Evolutionary conservation across 2,329 filamentous ascomycete species (phyloP), one percentile per base, ranked within the genome.

Genomic region (Fusarium sublunatum): DNA sequence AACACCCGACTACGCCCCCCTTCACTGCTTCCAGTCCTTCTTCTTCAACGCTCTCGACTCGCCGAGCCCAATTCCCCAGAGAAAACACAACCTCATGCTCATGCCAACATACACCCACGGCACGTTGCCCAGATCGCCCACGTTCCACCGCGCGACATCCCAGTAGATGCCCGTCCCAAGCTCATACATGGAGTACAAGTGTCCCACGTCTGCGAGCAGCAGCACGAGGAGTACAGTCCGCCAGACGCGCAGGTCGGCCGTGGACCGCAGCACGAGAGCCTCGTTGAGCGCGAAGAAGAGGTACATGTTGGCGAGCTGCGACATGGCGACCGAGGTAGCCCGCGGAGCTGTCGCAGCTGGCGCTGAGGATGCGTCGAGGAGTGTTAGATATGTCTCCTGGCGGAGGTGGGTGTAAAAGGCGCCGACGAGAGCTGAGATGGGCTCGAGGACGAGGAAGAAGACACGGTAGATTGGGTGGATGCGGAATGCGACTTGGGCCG

Each of bases 261-360:
- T 91, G 13, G 85, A 82, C 38, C 91, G 87, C 64, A 94, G 82
- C 11, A 94, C 88, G 24, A 92, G 77, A 2, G 89, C 90, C 77
- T 95, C 91, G 77, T 90, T 92, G 70, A 94, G 76, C 52, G 89
- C 86, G 75, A 93, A 91, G 55, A 91, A 84, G 35, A 93, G 75
- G 77, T 93, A 94, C 61, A 93, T 80, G 75, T 92, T 93, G 39
- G 89, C 89, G 29, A 94, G 83, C 77, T 94, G 91, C 15, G 87
- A 86, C 69, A 93, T 80, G 36, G 87, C 86, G 56, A 93, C 86
- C 9, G 85, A 83, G 1, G 89, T 90, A 36, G 82, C 83, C 32
- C 83, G 77, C 2, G 89, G 86, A 7, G 88, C 74, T 24, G 75
- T 42, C 5, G 68, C 26, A 3, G 73, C 42, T 3, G 63, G 77